Conservation (phyloP, 2,329 filamentous ascomycete species). For the Cryphonectria radicalis region DNA sequence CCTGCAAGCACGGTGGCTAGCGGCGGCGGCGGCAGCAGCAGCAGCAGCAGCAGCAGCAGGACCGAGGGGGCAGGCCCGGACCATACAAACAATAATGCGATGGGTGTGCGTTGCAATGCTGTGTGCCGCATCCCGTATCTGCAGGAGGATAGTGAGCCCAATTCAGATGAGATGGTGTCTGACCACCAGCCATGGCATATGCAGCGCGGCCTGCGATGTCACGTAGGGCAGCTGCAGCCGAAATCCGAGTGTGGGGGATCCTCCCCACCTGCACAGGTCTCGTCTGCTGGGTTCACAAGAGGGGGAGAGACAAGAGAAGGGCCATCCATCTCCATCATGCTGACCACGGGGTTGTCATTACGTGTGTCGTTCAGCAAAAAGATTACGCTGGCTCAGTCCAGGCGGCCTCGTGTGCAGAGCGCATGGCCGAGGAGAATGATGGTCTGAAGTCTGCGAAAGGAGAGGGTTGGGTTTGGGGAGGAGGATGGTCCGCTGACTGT, state of each 20-base stretch:
- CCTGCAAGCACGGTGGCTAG: constrained; percentile 1
- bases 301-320: neutral
- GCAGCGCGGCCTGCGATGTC: constrained; percentile 20
- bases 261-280: constrained; percentile 9
- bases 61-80: neutral
- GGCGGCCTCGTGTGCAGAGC: neutral
- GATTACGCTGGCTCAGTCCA: neutral
- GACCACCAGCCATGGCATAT: neutral
- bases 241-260: constrained; percentile 12
- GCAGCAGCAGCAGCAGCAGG: constrained; percentile 2
- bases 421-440: neutral
- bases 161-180: neutral
- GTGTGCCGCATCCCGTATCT: neutral
- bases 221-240: constrained; percentile 19
- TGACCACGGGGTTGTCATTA: neutral
- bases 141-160: neutral
- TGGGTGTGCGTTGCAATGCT: neutral
- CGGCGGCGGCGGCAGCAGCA: neutral
- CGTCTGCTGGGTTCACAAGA: neutral
- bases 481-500: neutral
- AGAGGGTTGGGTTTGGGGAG: too few species aligned
- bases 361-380: neutral
- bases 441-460: constrained; percentile 10
- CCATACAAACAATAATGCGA: neutral
- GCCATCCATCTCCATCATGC: neutral